These are phyloP conservation scores for Saturnispora besseyi DNA, from an alignment of 805 yeast genomes.

Conservation along the genomic window DNA sequence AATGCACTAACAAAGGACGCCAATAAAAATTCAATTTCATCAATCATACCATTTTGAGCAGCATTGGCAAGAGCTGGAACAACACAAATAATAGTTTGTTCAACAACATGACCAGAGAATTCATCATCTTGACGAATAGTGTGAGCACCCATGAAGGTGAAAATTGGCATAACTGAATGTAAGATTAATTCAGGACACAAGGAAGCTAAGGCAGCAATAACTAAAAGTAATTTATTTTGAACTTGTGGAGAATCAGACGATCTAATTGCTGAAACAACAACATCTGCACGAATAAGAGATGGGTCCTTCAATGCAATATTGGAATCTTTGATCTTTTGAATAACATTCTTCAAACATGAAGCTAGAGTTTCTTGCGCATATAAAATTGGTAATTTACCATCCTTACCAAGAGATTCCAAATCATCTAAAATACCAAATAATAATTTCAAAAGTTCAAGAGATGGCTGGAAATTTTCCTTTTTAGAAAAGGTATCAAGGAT, in stretches of 20 bases:
- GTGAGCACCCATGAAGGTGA: slow-evolving; percentile 98
- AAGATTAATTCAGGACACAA: slow-evolving; percentile 84
- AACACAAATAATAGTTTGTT: slow-evolving; percentile 81
- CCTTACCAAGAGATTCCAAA: slow-evolving; percentile 76
- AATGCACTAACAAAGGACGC: slow-evolving; percentile 92
- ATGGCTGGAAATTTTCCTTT: slow-evolving; percentile 17
- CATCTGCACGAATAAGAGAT: slow-evolving; percentile 73
- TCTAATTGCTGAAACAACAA: slow-evolving; percentile 83
- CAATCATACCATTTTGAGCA: slow-evolving; percentile 35
- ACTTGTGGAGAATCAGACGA: slow-evolving; percentile 88
- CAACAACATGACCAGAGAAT: slow-evolving; percentile 84
- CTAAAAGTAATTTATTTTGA: slow-evolving; percentile 77
- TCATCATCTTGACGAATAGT: slow-evolving; percentile 96
- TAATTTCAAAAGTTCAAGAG: slow-evolving; percentile 31
- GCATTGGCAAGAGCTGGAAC: slow-evolving; percentile 74
- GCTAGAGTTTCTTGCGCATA: slow-evolving; percentile 90
- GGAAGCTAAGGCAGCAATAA: slow-evolving; percentile 79
- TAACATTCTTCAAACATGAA: slow-evolving; percentile 67
- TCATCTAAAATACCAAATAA: slow-evolving; percentile 58
- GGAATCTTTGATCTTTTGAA: slow-evolving; percentile 41
- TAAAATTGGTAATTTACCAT: slow-evolving; percentile 83
- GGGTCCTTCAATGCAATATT: slow-evolving; percentile 40
- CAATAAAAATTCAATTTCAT: slow-evolving; percentile 75
- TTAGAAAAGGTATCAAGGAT: slow-evolving; percentile 49
- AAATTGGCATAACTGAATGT: slow-evolving; percentile 98